Evolutionary conservation across 129 eudicot genomes (phyloP), one percentile per base, ranked within the genome.

Genomic region (Arctium minus): DNA sequence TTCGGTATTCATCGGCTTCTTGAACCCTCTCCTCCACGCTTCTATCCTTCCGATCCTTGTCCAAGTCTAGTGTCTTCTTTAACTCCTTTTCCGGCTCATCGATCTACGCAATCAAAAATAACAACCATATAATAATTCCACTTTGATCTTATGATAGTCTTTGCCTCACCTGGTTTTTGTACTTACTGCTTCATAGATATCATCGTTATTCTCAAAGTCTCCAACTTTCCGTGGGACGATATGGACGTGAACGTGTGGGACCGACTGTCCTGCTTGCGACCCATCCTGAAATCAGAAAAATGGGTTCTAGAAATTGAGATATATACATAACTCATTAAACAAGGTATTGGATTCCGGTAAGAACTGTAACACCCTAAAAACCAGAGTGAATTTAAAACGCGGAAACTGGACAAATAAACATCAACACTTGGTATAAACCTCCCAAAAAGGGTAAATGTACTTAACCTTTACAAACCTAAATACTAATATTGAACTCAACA

Each of bases 151-250:
- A 33, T 38, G 18, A 29, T 80, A 46, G 0, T 10, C 33, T 37
- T 62, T 74, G 40, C 22, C 2, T 44, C 8, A 8, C 11, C 13
- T 39, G 32, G 5, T 46, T 37, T 65, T 12, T 8, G 32, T 33
- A 76, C 98, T 87, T 86, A 94, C 98, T 76, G 97, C 98, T 35
- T 94, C 98, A 74, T 94, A 94, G 29, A 94, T 94, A 72, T 94
- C 94, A 73, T 94, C 97, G 67, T 94, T 94, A 6, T 88, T 89
- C 88, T 90, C 93, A 83, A 86, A 94, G 84, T 94, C 97, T 1
- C 93, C 93, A 64, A 82, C 76, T 88, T 90, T 92, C 0, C 97
- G 86, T 5, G 98, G 98, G 44, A 94, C 69, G 75, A 94, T 89
- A 84, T 94, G 98, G 72, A 94, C 84, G 53, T 94, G 98, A 74